Conservation (phyloP, 768 basidiomycete genomes). For the Mycena kentingensis region DNA sequence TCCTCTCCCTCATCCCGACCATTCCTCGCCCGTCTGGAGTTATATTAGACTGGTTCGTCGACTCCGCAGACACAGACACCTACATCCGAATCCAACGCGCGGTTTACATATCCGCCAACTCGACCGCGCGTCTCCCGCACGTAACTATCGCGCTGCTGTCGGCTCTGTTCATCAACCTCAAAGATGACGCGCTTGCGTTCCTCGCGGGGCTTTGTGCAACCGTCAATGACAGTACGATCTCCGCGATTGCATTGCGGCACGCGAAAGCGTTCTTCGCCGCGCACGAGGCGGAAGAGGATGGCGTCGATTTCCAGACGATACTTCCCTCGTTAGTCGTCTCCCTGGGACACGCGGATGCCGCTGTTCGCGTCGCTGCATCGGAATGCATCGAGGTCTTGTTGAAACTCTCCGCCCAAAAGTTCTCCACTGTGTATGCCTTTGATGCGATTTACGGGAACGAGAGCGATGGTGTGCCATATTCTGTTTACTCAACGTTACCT, state of each 20-base stretch:
- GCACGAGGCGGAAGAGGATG: constrained; percentile 51
- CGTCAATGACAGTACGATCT: constrained; percentile 34
- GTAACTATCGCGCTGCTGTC: constrained; percentile 62
- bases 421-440: constrained; percentile 65
- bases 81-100: constrained; percentile 65
- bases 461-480: constrained; percentile 48
- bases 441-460: constrained; percentile 68
- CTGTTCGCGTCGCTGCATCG: constrained; percentile 52
- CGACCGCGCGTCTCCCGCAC: constrained; percentile 46
- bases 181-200: constrained; percentile 75
- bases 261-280: constrained; percentile 81
- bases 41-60: constrained; percentile 55
- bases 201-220: constrained; percentile 70
- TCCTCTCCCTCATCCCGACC: constrained; percentile 52
- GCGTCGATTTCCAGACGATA: constrained; percentile 79
- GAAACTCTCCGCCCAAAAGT: constrained; percentile 42
- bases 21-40: constrained; percentile 47
- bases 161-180: constrained; percentile 66
- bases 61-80: constrained; percentile 25
- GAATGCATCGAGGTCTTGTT: constrained; percentile 56
- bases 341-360: constrained; percentile 46
- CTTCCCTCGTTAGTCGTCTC: constrained; percentile 69
- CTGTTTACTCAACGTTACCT: constrained; percentile 4
- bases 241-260: constrained; percentile 67
- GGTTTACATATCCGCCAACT: constrained; percentile 70